phyloP scores from a whole-genome alignment of 23 red algal species.

The Gracilariopsis chorda region DNA sequence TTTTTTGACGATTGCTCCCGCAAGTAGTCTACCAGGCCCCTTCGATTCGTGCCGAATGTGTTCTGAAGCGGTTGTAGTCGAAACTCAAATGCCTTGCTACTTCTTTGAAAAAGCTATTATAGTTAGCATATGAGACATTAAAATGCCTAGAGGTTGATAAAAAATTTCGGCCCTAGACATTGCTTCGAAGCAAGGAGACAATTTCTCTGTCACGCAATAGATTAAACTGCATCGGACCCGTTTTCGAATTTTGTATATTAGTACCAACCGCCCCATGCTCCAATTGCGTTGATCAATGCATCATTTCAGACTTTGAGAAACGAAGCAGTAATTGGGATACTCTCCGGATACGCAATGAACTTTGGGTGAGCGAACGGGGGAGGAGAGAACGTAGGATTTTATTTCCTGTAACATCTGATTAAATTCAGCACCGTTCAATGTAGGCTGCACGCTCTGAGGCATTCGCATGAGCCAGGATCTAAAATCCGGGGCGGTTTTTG shows the following conservation, averaged over 20 bases:
- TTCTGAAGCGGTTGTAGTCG: background rate
- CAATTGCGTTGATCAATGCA: background rate
- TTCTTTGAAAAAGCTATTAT: background rate
- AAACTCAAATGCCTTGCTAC: background rate
- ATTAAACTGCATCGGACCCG: background rate
- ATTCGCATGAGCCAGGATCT: too few species aligned
- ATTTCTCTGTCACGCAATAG: background rate
- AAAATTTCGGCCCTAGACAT: too few species aligned
- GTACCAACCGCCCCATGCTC: background rate
- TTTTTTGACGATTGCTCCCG: background rate
- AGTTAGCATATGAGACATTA: background rate
- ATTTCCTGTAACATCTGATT: too few species aligned
- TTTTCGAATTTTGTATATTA: background rate
- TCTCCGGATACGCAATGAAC: too few species aligned
- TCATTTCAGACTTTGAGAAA: too few species aligned
- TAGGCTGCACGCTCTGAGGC: too few species aligned
- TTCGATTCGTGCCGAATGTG: constrained; percentile 4
- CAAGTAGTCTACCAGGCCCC: background rate
- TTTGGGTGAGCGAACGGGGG: too few species aligned
- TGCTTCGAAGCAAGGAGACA: background rate
- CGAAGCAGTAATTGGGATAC: too few species aligned
- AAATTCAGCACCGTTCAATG: too few species aligned
- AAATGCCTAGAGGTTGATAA: too few species aligned
- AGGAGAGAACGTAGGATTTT: too few species aligned
- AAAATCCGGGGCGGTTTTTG: too few species aligned